phyloP scores from a whole-genome alignment of 116 monocot species.

The Iris pallida region DNA sequence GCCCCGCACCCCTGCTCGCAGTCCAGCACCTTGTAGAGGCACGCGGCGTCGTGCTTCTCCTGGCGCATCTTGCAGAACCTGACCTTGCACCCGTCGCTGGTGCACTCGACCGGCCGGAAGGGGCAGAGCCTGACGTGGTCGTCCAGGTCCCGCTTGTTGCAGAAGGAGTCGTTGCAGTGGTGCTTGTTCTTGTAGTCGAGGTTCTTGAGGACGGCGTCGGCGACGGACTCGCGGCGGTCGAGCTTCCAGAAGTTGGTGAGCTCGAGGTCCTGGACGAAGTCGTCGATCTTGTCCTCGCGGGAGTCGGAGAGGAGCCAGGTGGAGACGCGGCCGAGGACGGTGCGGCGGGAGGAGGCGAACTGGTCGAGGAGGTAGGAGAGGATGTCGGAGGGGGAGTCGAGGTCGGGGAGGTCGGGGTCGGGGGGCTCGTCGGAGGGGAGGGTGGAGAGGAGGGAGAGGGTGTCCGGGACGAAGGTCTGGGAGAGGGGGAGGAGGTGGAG shows the following conservation, averaged over 20 bases:
- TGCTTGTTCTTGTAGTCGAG: slow-evolving; percentile 51
- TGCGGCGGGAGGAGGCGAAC: slow-evolving; percentile 46
- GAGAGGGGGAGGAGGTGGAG: slow-evolving; percentile 40
- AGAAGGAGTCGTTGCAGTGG: slow-evolving; percentile 47
- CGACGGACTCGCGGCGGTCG: slow-evolving; percentile 46
- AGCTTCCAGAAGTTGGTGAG: slow-evolving; percentile 56
- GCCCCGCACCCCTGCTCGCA: slow-evolving; percentile 71
- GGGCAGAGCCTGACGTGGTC: slow-evolving; percentile 36
- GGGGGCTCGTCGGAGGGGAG: slow-evolving; percentile 26
- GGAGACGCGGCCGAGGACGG: slow-evolving; percentile 52
- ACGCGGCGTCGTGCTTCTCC: slow-evolving; percentile 47
- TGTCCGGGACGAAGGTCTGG: slow-evolving; percentile 36
- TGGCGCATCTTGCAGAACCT: slow-evolving; percentile 34
- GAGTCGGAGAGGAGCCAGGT: slow-evolving; percentile 69
- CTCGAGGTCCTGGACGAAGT: slow-evolving; percentile 77
- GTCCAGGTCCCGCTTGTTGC: slow-evolving; percentile 14
- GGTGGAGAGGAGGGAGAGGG: slow-evolving; percentile 16
- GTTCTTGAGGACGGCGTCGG: slow-evolving; percentile 37
- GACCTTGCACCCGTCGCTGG: slow-evolving; percentile 55
- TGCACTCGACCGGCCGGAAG: slow-evolving; percentile 46
- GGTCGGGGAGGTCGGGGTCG: slow-evolving; percentile 31
- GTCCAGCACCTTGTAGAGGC: slow-evolving; percentile 48
- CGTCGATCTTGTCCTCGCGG: slow-evolving; percentile 86
- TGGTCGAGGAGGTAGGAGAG: slow-evolving; percentile 25
- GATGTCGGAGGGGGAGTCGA: slow-evolving; percentile 35